These are phyloP conservation scores for Diplodia sapinea DNA, from an alignment of 2,329 filamentous ascomycete species.

Conservation along the genomic window DNA sequence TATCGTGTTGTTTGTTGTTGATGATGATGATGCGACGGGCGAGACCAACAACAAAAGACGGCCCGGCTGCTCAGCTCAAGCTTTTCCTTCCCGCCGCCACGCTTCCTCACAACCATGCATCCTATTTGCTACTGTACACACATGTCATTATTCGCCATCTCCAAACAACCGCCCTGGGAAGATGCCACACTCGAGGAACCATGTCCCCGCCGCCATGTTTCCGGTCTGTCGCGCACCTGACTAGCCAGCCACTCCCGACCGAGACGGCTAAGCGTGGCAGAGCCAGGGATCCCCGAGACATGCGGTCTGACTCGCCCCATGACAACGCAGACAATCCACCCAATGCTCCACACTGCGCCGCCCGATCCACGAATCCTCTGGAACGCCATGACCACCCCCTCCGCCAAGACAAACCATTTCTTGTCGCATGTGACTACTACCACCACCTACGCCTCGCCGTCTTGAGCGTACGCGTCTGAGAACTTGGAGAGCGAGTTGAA, in stretches of 20 bases:
- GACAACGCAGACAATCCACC: constrained; percentile 19
- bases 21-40: neutral
- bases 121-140: neutral
- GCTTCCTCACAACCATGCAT: no score
- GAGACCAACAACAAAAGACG: neutral
- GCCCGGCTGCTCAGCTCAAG: neutral
- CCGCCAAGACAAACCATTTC: neutral
- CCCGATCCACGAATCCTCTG: neutral
- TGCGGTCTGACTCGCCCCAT: constrained; percentile 25
- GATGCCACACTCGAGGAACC: neutral
- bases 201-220: neutral
- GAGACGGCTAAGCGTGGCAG: constrained; percentile 17
- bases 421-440: neutral
- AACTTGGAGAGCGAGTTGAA: constrained; percentile 42
- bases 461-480: constrained; percentile 38
- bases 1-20: constrained; percentile 18
- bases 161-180: neutral
- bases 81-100: neutral
- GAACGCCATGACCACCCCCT: neutral
- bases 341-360: constrained; percentile 9
- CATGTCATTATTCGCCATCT: neutral
- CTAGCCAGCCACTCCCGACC: constrained; percentile 15
- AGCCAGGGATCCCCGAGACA: constrained; percentile 19
- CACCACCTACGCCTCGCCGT: neutral
- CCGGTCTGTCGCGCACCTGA: constrained; percentile 9